Conservation (phyloP, 2,329 filamentous ascomycete genomes). For the Eutypa lata region DNA sequence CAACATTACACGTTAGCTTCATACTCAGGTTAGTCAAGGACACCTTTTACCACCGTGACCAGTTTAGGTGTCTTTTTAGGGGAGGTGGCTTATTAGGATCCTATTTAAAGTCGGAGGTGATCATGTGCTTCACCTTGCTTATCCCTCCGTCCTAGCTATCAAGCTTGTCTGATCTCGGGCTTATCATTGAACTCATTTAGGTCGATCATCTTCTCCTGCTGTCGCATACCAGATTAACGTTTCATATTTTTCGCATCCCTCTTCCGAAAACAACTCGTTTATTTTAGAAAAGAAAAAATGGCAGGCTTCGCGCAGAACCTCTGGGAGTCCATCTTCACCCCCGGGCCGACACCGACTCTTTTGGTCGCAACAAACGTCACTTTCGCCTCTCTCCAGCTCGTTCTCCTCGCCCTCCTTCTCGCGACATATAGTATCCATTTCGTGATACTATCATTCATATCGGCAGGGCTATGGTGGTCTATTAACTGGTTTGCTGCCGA, state of each 20-base stretch:
- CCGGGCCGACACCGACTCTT: constrained; percentile 83
- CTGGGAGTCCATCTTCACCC: constrained; percentile 90
- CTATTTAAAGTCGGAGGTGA: not conserved
- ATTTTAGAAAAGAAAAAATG: constrained; percentile 48
- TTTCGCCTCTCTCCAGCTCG: constrained; percentile 79
- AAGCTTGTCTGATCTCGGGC: not conserved
- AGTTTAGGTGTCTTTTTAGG: not conserved
- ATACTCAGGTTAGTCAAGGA: constrained; percentile 6
- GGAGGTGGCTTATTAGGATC: not conserved
- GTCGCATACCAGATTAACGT: constrained; percentile 16
- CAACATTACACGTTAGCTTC: constrained; percentile 13
- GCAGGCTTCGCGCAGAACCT: constrained; percentile 68
- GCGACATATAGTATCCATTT: constrained; percentile 90
- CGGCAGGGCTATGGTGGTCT: constrained; percentile 80
- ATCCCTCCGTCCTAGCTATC: too few relatives aligned
- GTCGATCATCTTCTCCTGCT: constrained; percentile 1
- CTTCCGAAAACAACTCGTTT: constrained; percentile 2
- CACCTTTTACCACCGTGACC: not conserved
- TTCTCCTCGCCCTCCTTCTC: constrained; percentile 72
- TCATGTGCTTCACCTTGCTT: not conserved
- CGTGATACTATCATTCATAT: constrained; percentile 73
- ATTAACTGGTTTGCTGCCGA: constrained; percentile 95
- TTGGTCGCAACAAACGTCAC: constrained; percentile 85
- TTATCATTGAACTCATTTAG: not conserved
- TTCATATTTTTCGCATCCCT: constrained; percentile 17